Conservation (phyloP, 441 rosid genomes). For the Manihot esculenta region DNA sequence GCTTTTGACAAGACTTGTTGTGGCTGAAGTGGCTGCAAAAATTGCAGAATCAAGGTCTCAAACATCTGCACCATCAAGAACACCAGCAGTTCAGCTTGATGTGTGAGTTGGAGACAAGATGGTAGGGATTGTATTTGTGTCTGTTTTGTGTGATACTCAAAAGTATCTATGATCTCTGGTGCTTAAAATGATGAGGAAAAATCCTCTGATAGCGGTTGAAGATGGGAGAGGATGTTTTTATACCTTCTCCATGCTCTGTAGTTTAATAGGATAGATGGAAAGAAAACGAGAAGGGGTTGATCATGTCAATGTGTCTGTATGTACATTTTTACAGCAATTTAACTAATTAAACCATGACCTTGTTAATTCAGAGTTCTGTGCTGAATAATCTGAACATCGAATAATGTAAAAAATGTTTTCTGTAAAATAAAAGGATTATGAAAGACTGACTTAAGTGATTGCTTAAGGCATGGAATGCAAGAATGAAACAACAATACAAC, state of each 20-base stretch:
- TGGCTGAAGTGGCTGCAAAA: conserved; percentile 78
- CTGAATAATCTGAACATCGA: too few species aligned
- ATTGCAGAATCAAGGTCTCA: conserved; percentile 49
- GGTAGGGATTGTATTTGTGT: conserved; percentile 4
- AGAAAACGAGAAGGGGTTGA: not conserved
- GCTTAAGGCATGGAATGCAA: not conserved
- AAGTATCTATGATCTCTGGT: conserved; percentile 1
- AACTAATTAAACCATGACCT: not conserved
- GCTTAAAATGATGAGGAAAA: conserved; percentile 24
- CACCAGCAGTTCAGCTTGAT: conserved; percentile 27
- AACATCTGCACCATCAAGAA: conserved; percentile 29
- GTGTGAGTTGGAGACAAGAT: conserved; percentile 23
- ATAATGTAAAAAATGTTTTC: too few species aligned
- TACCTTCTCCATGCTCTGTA: conserved; percentile 21
- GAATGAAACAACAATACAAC: too few species aligned
- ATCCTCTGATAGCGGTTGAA: conserved; percentile 10
- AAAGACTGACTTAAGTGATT: not conserved
- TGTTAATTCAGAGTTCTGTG: not conserved
- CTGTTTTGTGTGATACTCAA: conserved; percentile 13
- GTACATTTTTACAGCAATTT: not conserved
- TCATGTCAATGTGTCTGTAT: not conserved
- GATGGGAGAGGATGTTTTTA: conserved; percentile 31
- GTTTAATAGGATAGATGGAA: not conserved
- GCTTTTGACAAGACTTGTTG: conserved; percentile 68
- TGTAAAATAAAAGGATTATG: too few species aligned